Evolutionary conservation across 768 basidiomycete species (phyloP).

Genomic region (Calocybe gangraenosa): DNA sequence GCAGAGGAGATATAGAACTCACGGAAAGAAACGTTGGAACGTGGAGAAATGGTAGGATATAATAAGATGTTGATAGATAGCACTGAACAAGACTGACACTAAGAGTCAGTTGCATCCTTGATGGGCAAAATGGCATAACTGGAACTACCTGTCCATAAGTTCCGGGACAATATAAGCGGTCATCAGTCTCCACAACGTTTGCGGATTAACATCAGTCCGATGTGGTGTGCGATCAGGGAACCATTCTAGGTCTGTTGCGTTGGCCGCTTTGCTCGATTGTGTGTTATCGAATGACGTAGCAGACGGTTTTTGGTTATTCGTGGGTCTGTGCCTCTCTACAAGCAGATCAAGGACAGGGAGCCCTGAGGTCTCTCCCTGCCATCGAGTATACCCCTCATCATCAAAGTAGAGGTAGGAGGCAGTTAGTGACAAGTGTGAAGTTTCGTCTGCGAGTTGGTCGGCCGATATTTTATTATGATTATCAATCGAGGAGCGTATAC

Average conservation of each 20-base stretch:
- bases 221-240: conserved; percentile 80
- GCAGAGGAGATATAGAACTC: conserved; percentile 20
- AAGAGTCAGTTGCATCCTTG: conserved; percentile 5
- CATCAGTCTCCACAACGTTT: conserved; percentile 82
- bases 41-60: conserved; percentile 88
- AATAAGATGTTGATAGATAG: conserved; percentile 90
- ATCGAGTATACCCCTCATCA: conserved; percentile 82
- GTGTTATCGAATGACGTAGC: conserved; percentile 21
- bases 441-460: conserved; percentile 54
- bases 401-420: conserved; percentile 85
- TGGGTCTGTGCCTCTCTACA: conserved; percentile 59
- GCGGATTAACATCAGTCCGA: conserved; percentile 79
- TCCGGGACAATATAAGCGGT: conserved; percentile 85
- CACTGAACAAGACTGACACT: conserved; percentile 66
- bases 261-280: conserved; percentile 26
- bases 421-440: conserved; percentile 59
- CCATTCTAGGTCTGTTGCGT: conserved; percentile 50
- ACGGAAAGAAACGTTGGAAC: conserved; percentile 85
- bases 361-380: conserved; percentile 93
- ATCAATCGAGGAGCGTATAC: conserved; percentile 36
- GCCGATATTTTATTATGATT: conserved; percentile 24
- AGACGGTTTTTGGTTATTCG: conserved; percentile 23
- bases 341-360: conserved; percentile 84
- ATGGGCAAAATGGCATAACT: conserved; percentile 16
- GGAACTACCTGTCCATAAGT: conserved; percentile 83